These are phyloP conservation scores for Rhodotorula sphaerocarpa DNA, from an alignment of 768 basidiomycete genomes.

Conservation along the genomic window DNA sequence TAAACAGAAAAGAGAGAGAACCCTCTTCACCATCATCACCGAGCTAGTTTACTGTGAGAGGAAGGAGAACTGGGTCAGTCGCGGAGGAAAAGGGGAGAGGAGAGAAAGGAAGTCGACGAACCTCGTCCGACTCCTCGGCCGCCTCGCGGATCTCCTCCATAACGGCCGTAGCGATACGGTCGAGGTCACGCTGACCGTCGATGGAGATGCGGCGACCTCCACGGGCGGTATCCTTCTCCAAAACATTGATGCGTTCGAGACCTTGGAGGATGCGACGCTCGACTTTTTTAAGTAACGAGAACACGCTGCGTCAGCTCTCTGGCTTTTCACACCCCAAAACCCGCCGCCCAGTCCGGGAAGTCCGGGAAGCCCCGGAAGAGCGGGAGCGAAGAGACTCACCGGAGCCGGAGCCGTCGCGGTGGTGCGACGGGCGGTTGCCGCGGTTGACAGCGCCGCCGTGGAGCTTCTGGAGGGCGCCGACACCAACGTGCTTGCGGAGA, in stretches of 20 bases:
- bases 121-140: conserved; percentile 43
- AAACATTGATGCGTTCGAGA: conserved; percentile 95
- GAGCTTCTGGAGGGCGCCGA: conserved; percentile 72
- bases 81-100: neutral
- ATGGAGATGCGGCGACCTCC: conserved; percentile 59
- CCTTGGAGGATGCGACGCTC: conserved; percentile 45
- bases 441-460: conserved; percentile 94
- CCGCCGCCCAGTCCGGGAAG: neutral
- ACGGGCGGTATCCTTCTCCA: conserved; percentile 75
- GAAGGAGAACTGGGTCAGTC: too few species aligned
- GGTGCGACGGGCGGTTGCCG: conserved; percentile 93
- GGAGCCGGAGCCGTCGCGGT: conserved; percentile 1
- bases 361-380: neutral
- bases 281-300: conserved; percentile 38
- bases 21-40: too few species aligned
- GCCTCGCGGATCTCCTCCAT: conserved; percentile 42
- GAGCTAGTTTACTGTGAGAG: too few species aligned
- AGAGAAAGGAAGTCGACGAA: neutral
- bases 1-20: too few species aligned
- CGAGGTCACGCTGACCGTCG: conserved; percentile 34
- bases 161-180: conserved; percentile 48
- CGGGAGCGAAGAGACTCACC: neutral
- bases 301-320: neutral
- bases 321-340: neutral
- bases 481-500: conserved; percentile 53